A percentile compares a stretch with the other conserved stretches of the same genome.
phyloP scores from a whole-genome alignment of 2,329 filamentous ascomycete species.

The Lomentospora prolificans region DNA sequence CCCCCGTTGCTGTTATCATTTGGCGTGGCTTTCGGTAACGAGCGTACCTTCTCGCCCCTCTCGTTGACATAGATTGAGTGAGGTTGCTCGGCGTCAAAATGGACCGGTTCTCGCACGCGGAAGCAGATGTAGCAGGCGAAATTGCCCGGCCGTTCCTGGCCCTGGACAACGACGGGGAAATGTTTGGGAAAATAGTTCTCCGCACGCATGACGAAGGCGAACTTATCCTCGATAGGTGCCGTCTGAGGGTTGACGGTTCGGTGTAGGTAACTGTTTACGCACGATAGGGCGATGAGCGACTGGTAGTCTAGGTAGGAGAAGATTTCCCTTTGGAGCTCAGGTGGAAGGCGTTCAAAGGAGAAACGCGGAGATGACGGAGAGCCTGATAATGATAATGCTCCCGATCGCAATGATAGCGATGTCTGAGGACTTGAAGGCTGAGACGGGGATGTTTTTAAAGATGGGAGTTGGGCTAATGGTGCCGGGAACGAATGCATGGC shows the following conservation, averaged over 20 bases:
- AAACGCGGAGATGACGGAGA: conserved; percentile 6
- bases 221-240: conserved; percentile 25
- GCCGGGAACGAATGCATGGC: neutral
- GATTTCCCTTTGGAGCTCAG: conserved; percentile 23
- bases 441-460: conserved; percentile 9
- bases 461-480: neutral
- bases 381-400: neutral
- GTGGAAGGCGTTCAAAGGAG: conserved; percentile 23
- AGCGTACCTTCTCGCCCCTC: neutral
- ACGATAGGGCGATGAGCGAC: conserved; percentile 29
- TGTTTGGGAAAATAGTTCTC: conserved; percentile 31
- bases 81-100: conserved; percentile 27
- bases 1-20: neutral
- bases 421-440: conserved; percentile 8
- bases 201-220: conserved; percentile 30
- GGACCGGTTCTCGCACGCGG: conserved; percentile 26
- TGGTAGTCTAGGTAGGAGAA: conserved; percentile 28
- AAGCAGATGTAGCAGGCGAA: conserved; percentile 33
- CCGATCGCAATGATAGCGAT: conserved; percentile 2
- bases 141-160: conserved; percentile 28
- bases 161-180: conserved; percentile 25
- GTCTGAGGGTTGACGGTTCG: conserved; percentile 23
- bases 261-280: conserved; percentile 25
- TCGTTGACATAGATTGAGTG: conserved; percentile 22
- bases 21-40: neutral